Evolutionary conservation across 106 monocot species (phyloP), one percentile per base, ranked within the genome.

Genomic region (Platanthera guangdongensis): DNA sequence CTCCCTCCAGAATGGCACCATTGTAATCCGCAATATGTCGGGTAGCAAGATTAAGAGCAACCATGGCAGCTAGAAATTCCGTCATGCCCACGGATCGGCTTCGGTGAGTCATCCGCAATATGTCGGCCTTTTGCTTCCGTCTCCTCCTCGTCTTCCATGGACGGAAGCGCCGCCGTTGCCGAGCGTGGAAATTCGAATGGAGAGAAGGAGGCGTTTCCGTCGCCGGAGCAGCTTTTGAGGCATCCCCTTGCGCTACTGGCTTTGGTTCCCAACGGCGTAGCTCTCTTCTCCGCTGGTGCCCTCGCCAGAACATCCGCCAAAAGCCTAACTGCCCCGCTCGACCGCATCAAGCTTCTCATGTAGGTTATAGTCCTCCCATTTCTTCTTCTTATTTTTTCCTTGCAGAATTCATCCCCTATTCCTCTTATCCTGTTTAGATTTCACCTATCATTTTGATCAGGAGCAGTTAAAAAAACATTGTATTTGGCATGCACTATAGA

Each of bases 281-380:
- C 93, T 5, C 91, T 96, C 74, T 96, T 96, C 87, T 62, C 79
- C 0, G 96, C 96, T 0, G 96, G 89, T 10, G 96, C 93, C 39
- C 19, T 89, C 15, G 82, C 91, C 14, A 93, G 96, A 1, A 93
- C 93, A 45, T 83, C 84, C 11, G 87, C 96, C 48, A 96, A 93
- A 84, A 89, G 87, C 48, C 18, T 96, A 79, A 96, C 96, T 28
- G 96, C 96, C 19, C 96, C 96, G 2, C 86, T 96, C 75, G 96
- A 96, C 80, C 88, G 93, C 45, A 74, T 89, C 90, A 96, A 96
- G 87, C 87, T 96, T 52, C 90, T 96, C 76, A 96, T 93, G 96
- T 93, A 96, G 95, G 92, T 73, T 49, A 0, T 55, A 4, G 2
- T 14, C 4, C 1, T 51, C 12, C 47, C 50, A 72, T 21, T 47